Evolutionary conservation across 2,329 filamentous ascomycete genomes (phyloP), one percentile per base, ranked within the genome.

Genomic region (Tolypocladium sp.): DNA sequence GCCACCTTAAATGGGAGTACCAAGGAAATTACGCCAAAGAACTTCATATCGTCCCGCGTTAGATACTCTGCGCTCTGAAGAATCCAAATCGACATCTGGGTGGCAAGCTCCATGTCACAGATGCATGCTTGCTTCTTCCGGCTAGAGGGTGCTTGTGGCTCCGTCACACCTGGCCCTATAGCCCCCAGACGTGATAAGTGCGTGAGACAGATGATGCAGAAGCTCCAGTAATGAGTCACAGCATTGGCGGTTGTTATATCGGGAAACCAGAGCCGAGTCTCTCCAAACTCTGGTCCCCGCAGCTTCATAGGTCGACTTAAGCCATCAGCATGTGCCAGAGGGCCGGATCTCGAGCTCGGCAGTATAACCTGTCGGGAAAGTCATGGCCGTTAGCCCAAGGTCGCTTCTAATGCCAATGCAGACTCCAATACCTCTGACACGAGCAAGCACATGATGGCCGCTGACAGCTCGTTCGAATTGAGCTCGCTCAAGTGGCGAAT

Each of bases 21-120:
- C 0, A 70, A 64, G 0, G 75, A 75, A 0, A 71, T 70, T 4
- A 70, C 69, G 0, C 76, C 75, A 58, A 70, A 76, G 0, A 77
- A 62, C 22, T 68, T 72, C 70, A 77, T 73, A 25, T 73, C 68
- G 22, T 74, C 71, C 58, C 71, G 70, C 20, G 74, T 61, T 9
- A 76, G 58, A 59, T 75, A 77, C 8, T 71, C 67, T 51, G 72
- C 71, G 46, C 73, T 74, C 33, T 66, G 63, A 46, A 69, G 70
- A 17, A 73, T 71, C 59, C 65, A 67, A 0, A 56, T 59, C 37
- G 37, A 38, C 37, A 38, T 15, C 37, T 38, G 37, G 13, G 37
- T 38, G 12, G 37, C 37, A 5, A 1, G 68, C 68, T 1, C 72
- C 57, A 15, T 51, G 46, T 7, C 44, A 12, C 6, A 51, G 22